Conservation (phyloP, 352 stramenopile species). For the Globisporangium middletonii region DNA sequence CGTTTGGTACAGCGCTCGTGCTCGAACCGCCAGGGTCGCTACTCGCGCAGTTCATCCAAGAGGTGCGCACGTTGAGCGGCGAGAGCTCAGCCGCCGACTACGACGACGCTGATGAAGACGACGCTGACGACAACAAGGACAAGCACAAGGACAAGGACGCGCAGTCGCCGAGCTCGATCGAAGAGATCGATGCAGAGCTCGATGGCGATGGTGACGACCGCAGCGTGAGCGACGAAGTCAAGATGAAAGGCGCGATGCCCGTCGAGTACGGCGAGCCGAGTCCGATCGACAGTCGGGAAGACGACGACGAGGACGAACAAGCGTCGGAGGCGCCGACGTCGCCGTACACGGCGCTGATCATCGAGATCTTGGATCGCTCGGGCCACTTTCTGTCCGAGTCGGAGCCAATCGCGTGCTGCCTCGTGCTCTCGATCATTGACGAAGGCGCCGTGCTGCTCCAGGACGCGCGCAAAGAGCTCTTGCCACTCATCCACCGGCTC, state of each 20-base stretch:
- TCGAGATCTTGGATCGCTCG: constrained; percentile 74
- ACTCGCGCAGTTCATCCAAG: constrained; percentile 48
- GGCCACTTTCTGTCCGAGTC: constrained; percentile 68
- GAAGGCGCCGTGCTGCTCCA: constrained; percentile 51
- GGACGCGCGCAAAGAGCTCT: constrained; percentile 36
- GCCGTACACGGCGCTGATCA: constrained; percentile 42
- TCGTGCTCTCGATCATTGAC: constrained; percentile 65
- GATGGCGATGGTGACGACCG: not conserved
- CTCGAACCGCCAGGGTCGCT: constrained; percentile 12
- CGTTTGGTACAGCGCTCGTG: not conserved
- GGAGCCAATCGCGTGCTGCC: constrained; percentile 64
- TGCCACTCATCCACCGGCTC: constrained; percentile 69
- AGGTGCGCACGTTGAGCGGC: constrained; percentile 50
- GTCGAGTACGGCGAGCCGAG: constrained; percentile 47
- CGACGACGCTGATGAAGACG: constrained; percentile 8
- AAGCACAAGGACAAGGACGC: not conserved
- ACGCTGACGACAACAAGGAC: too few species aligned
- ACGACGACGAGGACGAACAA: constrained; percentile 23
- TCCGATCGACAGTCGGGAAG: constrained; percentile 11
- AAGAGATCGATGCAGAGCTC: constrained; percentile 9
- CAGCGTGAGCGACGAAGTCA: constrained; percentile 9
- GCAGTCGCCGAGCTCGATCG: not conserved
- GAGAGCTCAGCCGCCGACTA: constrained; percentile 23
- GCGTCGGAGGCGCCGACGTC: constrained; percentile 7
- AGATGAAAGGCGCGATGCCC: constrained; percentile 62